Conservation (phyloP, 345 rosid species). For the Schrenkiella parvula region DNA sequence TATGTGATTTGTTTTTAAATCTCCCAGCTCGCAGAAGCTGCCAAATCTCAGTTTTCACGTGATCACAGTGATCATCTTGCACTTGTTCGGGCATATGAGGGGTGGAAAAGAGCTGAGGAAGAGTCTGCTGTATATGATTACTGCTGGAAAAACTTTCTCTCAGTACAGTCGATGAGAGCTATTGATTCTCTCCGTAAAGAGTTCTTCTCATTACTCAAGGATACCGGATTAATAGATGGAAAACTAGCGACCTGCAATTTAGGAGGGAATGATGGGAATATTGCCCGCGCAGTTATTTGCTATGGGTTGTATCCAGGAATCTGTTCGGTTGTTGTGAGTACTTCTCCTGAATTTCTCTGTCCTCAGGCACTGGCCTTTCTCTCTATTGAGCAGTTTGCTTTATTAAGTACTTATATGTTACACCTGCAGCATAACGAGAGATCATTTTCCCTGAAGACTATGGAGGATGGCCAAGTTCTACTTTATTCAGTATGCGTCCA, state of each 20-base stretch:
- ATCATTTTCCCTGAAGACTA: slow-evolving; percentile 83
- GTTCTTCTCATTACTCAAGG: slow-evolving; percentile 75
- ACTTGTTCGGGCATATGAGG: slow-evolving; percentile 78
- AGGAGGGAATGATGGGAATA: slow-evolving; percentile 54
- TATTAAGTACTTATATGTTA: slow-evolving; percentile 7
- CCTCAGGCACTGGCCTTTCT: slow-evolving; percentile 4
- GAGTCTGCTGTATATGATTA: slow-evolving; percentile 68
- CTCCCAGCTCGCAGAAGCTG: slow-evolving; percentile 83
- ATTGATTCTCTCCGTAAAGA: slow-evolving; percentile 85
- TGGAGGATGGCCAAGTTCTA: slow-evolving; percentile 96
- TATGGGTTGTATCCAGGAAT: slow-evolving; percentile 85
- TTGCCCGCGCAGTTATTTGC: slow-evolving; percentile 78
- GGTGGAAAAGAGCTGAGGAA: slow-evolving; percentile 80
- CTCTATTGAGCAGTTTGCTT: not conserved
- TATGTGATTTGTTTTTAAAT: slow-evolving; percentile 8
- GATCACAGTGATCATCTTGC: slow-evolving; percentile 91
- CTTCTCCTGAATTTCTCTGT: not conserved
- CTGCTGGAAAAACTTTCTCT: slow-evolving; percentile 92
- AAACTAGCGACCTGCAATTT: slow-evolving; percentile 43
- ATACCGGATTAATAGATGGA: slow-evolving; percentile 64
- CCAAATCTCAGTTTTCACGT: slow-evolving; percentile 73
- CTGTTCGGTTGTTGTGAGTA: slow-evolving; percentile 84
- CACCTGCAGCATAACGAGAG: slow-evolving; percentile 62
- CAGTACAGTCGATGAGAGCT: slow-evolving; percentile 81
- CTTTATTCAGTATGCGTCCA: slow-evolving; percentile 62